Evolutionary conservation across 441 rosid genomes (phyloP).

Genomic region (Mallotus japonicus): DNA sequence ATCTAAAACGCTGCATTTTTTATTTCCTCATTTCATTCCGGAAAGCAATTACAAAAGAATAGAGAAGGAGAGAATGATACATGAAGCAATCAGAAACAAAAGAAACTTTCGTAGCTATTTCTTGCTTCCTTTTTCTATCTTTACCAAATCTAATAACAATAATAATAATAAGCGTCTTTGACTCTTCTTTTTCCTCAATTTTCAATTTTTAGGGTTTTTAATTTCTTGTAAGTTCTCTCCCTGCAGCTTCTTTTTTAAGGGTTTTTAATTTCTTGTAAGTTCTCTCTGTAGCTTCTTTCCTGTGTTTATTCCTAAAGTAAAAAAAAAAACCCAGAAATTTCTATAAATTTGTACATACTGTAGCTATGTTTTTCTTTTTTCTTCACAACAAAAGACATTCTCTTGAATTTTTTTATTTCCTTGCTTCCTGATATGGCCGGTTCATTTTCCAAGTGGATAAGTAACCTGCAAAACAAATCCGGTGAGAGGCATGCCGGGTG

Average conservation of each 20-base stretch:
- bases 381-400: background rate
- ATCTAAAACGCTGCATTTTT: no score
- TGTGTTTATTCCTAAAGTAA: conserved; percentile 9
- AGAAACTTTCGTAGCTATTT: conserved; percentile 14
- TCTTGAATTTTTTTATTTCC: background rate
- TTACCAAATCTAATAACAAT: background rate
- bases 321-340: background rate
- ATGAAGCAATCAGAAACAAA: background rate
- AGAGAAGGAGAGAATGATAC: conserved; percentile 5
- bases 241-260: no score
- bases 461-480: no score
- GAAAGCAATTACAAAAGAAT: no score
- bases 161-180: background rate
- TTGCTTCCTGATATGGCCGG: no score
- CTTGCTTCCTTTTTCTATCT: background rate
- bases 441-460: no score
- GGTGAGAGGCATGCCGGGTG: no score
- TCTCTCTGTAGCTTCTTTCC: background rate
- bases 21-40: no score
- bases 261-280: conserved; percentile 12
- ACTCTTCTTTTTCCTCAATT: conserved; percentile 1
- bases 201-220: conserved; percentile 5
- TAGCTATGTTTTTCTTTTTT: background rate
- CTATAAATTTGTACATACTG: background rate
- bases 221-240: no score